A percentile compares a stretch with the other conserved stretches of the same genome.
phyloP scores from a whole-genome alignment of 129 eudicot species.

The Silybum marianum region DNA sequence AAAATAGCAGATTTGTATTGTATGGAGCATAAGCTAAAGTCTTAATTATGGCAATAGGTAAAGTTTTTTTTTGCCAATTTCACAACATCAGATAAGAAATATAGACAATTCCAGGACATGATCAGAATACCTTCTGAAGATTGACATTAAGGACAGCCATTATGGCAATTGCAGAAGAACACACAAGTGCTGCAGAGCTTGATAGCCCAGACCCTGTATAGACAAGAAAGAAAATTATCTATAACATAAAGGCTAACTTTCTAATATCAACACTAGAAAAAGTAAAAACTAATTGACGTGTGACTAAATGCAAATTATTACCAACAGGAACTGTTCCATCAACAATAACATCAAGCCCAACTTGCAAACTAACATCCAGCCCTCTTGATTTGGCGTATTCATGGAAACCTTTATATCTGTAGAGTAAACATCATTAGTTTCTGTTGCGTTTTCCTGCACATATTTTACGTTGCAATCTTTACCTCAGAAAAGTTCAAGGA shows the following conservation, averaged over 20 bases:
- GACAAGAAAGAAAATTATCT: constrained; percentile 12
- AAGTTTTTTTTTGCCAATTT: neutral
- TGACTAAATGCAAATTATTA: constrained; percentile 23
- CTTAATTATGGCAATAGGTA: neutral
- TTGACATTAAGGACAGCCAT: constrained; percentile 76
- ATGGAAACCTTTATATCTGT: constrained; percentile 90
- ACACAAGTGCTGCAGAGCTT: constrained; percentile 97
- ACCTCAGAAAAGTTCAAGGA: too few species aligned
- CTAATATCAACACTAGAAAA: too few species aligned
- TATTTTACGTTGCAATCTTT: too few species aligned
- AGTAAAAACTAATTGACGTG: too few species aligned
- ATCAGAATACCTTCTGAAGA: constrained; percentile 69
- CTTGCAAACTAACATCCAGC: constrained; percentile 64
- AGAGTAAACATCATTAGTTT: constrained; percentile 17
- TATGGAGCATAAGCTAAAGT: too few species aligned
- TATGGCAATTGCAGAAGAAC: constrained; percentile 92
- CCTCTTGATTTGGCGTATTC: constrained; percentile 82
- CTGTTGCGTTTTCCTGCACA: neutral
- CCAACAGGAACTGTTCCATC: constrained; percentile 99
- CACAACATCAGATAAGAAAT: neutral
- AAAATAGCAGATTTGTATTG: too few species aligned
- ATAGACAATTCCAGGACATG: neutral
- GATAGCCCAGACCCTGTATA: constrained; percentile 87
- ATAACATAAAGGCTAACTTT: constrained; percentile 2
- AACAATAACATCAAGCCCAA: constrained; percentile 88